A percentile compares a stretch with the other conserved stretches of the same genome.
Conservation (phyloP, 1,284 basidiomycete genomes). For the Laetiporus sulphureus region DNA sequence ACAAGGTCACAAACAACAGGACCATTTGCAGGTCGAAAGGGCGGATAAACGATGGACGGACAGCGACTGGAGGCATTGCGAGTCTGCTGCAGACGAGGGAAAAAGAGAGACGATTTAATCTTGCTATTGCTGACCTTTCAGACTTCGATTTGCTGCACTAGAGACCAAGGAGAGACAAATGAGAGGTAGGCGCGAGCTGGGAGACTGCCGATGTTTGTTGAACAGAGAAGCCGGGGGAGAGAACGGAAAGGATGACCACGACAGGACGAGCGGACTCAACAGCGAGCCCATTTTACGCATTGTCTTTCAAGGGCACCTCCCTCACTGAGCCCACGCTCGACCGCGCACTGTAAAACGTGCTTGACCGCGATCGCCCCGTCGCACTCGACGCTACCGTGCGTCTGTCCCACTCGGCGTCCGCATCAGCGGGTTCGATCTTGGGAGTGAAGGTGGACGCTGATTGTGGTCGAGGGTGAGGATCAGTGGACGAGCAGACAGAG, state of each 20-base stretch:
- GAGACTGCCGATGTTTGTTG: too few relatives aligned
- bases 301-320: not conserved
- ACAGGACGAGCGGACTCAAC: not conserved
- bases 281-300: not conserved
- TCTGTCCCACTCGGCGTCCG: constrained; percentile 9
- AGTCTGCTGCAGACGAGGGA: not conserved
- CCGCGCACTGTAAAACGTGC: constrained; percentile 17
- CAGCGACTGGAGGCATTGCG: too few relatives aligned
- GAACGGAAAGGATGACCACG: not conserved
- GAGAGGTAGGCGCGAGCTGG: not conserved
- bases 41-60: too few relatives aligned
- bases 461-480: constrained; percentile 5
- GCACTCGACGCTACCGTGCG: constrained; percentile 2
- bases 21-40: too few relatives aligned
- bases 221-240: not conserved
- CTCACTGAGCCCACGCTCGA: constrained; percentile 12
- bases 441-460: not conserved
- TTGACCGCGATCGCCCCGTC: constrained; percentile 4
- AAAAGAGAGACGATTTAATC: not conserved
- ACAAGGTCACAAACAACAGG: too few relatives aligned
- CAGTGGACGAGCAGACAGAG: constrained; percentile 5
- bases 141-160: not conserved
- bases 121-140: not conserved
- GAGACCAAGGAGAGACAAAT: not conserved
- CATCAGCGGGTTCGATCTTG: not conserved